Evolutionary conservation across 2,329 filamentous ascomycete species (phyloP).

Genomic region (Talaromyces sp.): DNA sequence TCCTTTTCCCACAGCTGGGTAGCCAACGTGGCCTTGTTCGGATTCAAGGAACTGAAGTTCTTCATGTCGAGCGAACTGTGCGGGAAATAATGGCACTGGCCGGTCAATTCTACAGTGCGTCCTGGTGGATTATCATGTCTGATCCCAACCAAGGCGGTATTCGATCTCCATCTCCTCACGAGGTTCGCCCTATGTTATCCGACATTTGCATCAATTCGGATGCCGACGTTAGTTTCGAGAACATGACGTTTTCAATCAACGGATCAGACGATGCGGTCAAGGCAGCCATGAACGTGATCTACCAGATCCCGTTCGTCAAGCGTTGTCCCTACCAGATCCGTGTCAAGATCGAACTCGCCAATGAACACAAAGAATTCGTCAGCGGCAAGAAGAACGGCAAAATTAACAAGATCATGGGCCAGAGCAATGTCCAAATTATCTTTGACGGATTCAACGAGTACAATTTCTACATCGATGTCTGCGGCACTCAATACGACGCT

Average conservation of each 20-base stretch:
- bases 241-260: slow-evolving; percentile 87
- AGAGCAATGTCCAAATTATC: slow-evolving; percentile 98
- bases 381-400: slow-evolving; percentile 99
- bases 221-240: slow-evolving; percentile 91
- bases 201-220: slow-evolving; percentile 97
- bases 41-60: slow-evolving; percentile 87
- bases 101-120: slow-evolving; percentile 95
- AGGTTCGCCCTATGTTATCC: slow-evolving; percentile 84
- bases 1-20: slow-evolving; percentile 84
- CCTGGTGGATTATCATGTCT: slow-evolving; percentile 86
- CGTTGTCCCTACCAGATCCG: slow-evolving; percentile 88
- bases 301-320: slow-evolving; percentile 83
- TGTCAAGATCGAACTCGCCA: slow-evolving; percentile 97
- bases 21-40: slow-evolving; percentile 80
- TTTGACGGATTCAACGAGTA: slow-evolving; percentile 99
- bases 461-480: slow-evolving; percentile 99
- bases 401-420: slow-evolving; percentile 99
- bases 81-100: slow-evolving; percentile 93
- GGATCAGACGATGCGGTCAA: slow-evolving; percentile 97
- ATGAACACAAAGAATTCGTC: slow-evolving; percentile 99
- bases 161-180: slow-evolving; percentile 60
- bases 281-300: slow-evolving; percentile 88
- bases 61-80: slow-evolving; percentile 92
- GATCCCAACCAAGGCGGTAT: slow-evolving; percentile 60
- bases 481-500: slow-evolving; percentile 85